phyloP scores from a whole-genome alignment of 164 flowering plant species.

The Stephania cephalantha region DNA sequence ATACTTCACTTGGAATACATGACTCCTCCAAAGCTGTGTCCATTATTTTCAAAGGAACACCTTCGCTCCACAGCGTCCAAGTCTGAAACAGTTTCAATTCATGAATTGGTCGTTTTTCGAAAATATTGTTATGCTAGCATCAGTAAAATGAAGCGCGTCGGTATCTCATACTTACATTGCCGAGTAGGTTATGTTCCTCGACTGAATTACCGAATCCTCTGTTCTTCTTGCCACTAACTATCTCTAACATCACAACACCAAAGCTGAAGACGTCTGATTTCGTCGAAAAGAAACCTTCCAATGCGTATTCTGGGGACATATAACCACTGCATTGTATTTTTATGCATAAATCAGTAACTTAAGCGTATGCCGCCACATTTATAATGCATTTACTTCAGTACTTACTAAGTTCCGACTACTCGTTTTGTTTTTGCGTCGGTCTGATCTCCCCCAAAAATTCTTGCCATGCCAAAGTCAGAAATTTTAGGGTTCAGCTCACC shows the following conservation, averaged over 20 bases:
- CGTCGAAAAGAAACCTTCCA: background rate
- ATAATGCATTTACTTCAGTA: background rate
- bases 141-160: background rate
- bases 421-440: background rate
- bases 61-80: constrained; percentile 19
- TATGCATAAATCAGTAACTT: background rate
- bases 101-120: background rate
- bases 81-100: constrained; percentile 8
- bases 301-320: background rate
- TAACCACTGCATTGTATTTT: background rate
- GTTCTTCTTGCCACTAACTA: constrained; percentile 5
- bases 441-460: background rate
- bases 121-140: background rate
- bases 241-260: constrained; percentile 2
- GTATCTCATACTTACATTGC: constrained; percentile 2
- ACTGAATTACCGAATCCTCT: background rate
- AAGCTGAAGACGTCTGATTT: constrained; percentile 7
- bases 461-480: constrained; percentile 9
- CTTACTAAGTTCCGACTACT: constrained; percentile 10
- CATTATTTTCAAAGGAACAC: background rate
- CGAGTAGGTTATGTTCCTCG: background rate
- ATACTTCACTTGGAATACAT: constrained; percentile 1
- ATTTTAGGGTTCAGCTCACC: constrained; percentile 1
- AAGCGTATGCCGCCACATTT: background rate
- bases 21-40: background rate